Evolutionary conservation across 805 yeast species (phyloP).

Genomic region (Cyberlindnera amylophila): DNA sequence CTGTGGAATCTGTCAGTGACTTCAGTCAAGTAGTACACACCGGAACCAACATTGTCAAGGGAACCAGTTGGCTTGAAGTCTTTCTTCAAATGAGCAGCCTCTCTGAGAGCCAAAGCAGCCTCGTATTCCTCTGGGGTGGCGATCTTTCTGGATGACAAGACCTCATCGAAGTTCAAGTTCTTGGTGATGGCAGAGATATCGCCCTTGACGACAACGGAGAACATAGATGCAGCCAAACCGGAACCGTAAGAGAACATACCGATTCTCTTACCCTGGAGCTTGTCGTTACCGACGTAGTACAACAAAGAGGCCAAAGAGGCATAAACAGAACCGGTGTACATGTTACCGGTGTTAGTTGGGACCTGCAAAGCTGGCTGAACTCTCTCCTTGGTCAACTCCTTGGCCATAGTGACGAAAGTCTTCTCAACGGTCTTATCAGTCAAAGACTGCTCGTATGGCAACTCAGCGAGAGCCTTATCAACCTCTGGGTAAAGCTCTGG

Average conservation of each 20-base stretch:
- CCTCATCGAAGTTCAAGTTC: conserved; percentile 62
- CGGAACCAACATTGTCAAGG: conserved; percentile 63
- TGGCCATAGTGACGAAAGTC: conserved; percentile 73
- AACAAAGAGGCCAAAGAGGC: conserved; percentile 81
- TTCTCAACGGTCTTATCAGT: conserved; percentile 81
- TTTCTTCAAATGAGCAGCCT: conserved; percentile 81
- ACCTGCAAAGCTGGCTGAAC: conserved; percentile 78
- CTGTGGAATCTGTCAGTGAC: conserved; percentile 90
- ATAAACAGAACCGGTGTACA: conserved; percentile 94
- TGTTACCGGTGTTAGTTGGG: conserved; percentile 96
- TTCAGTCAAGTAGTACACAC: conserved; percentile 78
- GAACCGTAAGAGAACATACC: conserved; percentile 97
- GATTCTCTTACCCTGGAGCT: conserved; percentile 77
- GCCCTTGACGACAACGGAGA: conserved; percentile 74
- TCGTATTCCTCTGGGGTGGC: conserved; percentile 80
- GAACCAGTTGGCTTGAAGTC: conserved; percentile 76
- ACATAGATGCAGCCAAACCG: conserved; percentile 90
- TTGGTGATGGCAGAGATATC: conserved; percentile 68
- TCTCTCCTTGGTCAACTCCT: conserved; percentile 57
- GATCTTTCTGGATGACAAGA: conserved; percentile 59
- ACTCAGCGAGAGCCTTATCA: conserved; percentile 41
- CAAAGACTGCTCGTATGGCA: conserved; percentile 74
- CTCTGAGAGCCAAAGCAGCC: conserved; percentile 79
- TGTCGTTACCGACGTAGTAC: conserved; percentile 67
- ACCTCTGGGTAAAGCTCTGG: conserved; percentile 64